A percentile compares a stretch with the other conserved stretches of the same genome.
These are phyloP conservation scores for Fusarium sambucinum DNA, from an alignment of 2,329 filamentous ascomycete species.

Conservation along the genomic window DNA sequence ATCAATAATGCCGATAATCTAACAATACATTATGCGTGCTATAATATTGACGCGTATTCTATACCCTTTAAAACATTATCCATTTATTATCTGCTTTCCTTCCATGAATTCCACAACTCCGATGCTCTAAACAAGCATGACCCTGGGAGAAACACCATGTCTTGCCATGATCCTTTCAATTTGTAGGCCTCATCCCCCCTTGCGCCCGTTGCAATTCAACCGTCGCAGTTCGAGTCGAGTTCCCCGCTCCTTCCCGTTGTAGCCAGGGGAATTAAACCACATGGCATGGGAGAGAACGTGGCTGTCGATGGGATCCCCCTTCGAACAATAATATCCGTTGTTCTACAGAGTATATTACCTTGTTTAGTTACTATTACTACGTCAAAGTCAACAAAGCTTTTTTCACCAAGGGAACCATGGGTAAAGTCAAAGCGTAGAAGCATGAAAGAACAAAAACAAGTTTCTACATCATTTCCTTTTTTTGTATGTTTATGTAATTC, in stretches of 20 bases:
- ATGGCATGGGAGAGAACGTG: constrained; percentile 29
- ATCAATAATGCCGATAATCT: constrained; percentile 5
- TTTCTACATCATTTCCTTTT: constrained; percentile 4
- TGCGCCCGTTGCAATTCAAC: constrained; percentile 21
- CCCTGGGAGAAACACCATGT: constrained; percentile 24
- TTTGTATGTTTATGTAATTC: constrained; percentile 24
- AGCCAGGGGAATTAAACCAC: constrained; percentile 2
- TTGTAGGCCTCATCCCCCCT: constrained; percentile 10
- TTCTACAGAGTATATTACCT: neutral
- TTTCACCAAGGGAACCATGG: constrained; percentile 3
- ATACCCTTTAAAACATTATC: constrained; percentile 16
- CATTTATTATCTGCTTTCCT: constrained; percentile 26
- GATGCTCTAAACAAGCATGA: constrained; percentile 42
- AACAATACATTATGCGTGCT: neutral
- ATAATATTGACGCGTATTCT: neutral
- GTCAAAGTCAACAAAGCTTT: neutral
- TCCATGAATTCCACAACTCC: constrained; percentile 36
- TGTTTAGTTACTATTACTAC: neutral
- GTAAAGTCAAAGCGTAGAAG: constrained; percentile 23
- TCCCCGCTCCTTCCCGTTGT: constrained; percentile 17
- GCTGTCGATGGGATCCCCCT: constrained; percentile 34
- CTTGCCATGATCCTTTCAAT: constrained; percentile 21
- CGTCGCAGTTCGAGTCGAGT: constrained; percentile 5
- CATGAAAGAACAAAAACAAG: constrained; percentile 19
- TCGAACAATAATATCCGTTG: constrained; percentile 9